phyloP scores from a whole-genome alignment of 805 yeast genomes.

The Candida oleophila region DNA sequence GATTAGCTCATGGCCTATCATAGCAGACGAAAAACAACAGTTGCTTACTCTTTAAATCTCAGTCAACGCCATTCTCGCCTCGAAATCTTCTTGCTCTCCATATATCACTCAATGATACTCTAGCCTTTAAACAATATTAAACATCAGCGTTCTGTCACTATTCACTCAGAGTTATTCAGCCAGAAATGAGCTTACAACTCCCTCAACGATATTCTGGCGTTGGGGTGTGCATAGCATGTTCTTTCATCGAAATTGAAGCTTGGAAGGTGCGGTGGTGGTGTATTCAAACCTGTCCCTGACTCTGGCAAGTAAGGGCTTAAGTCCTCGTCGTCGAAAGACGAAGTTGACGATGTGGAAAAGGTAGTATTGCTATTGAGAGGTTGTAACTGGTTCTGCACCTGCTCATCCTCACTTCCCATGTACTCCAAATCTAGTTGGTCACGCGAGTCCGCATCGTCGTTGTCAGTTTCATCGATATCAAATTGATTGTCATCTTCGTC shows the following conservation, averaged over 20 bases:
- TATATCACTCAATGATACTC: too few species aligned
- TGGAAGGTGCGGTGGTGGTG: slow-evolving; percentile 24
- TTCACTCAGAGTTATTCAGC: too few species aligned
- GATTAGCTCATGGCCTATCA: too few species aligned
- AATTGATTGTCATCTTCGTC: slow-evolving; percentile 20
- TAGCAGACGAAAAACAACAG: too few species aligned
- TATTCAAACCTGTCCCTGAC: slow-evolving; percentile 28
- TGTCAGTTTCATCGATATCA: slow-evolving; percentile 38
- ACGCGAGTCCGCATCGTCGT: slow-evolving; percentile 13
- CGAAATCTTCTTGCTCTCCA: too few species aligned
- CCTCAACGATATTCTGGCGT: slow-evolving; percentile 28
- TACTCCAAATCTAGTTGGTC: slow-evolving; percentile 2
- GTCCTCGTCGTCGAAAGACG: slow-evolving; percentile 14
- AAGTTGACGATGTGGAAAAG: background rate
- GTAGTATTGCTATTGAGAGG: background rate
- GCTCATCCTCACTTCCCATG: slow-evolving; percentile 12
- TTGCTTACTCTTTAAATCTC: too few species aligned
- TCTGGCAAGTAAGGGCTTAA: slow-evolving; percentile 28
- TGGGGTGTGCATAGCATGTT: slow-evolving; percentile 44
- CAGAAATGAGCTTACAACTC: too few species aligned
- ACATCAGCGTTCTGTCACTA: too few species aligned
- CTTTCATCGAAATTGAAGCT: slow-evolving; percentile 29
- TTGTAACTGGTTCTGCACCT: background rate
- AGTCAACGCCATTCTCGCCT: too few species aligned
- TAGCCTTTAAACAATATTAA: too few species aligned